Base-by-base conservation (phyloP, 148 eudicot genomes). In the Arbutus unedo region DNA sequence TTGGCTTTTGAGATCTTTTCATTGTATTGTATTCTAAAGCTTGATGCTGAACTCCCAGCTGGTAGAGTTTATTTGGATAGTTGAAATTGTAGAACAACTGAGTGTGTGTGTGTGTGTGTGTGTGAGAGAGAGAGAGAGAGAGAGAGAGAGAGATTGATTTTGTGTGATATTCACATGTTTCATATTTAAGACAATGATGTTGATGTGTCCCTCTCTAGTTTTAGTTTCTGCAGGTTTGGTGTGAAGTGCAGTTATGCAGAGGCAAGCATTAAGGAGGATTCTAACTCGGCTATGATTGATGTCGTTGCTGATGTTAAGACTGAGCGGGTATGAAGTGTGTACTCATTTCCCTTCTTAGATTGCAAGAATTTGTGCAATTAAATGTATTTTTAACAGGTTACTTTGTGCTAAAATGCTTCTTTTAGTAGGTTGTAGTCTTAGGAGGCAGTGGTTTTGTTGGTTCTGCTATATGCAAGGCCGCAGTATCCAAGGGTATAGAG, bases 391-490 rank as follows among this genome's bases (percentile, higher is more conserved):
- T 44, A 43, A 31, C 38, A 64, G 21, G 41, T 16, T 8, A 70
- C 6, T 75, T 81, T 83, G 78, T 54, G 76, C 68, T 59, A 80
- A 77, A 50, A 56, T 82, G 16, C 80, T 82, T 85, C 84, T 68
- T 83, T 82, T 83, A 83, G 86, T 93, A 96, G 99, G 85, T 96
- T 85, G 98, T 96, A 59, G 98, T 96, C 81, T 82, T 96, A 83
- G 99, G 99, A 88, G 99, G 99, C 89, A 94, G 88, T 79, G 99
- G 99, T 77, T 96, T 96, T 91, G 97, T 96, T 87, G 99, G 99
- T 76, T 93, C 99, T 23, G 99, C 99, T 68, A 94, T 96, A 83
- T 96, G 99, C 92, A 96, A 94, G 92, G 99, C 98, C 85, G 99
- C 99, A 64, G 90, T 92, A 74, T 89, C 99, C 74, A 85, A 92